Evolutionary conservation across 208 protist genomes (phyloP).

Genomic region (Crithidia thermophila): DNA sequence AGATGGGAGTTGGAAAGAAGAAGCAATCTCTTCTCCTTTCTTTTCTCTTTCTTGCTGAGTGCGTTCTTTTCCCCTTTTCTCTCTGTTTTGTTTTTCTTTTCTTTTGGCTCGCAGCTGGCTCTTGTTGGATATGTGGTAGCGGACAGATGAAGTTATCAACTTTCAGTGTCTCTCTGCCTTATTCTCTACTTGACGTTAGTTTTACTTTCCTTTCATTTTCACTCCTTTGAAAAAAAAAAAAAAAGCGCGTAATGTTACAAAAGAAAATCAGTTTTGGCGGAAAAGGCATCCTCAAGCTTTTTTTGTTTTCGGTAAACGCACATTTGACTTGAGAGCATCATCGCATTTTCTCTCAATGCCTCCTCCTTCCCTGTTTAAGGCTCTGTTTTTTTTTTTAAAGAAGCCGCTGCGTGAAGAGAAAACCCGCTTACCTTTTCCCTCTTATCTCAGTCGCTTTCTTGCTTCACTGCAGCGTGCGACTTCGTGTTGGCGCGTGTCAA

Average conservation of each 20-base stretch:
- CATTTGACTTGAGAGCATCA: no score
- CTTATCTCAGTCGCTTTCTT: no score
- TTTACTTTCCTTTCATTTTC: neutral
- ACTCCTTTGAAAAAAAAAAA: neutral
- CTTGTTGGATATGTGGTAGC: neutral
- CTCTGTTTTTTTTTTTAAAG: no score
- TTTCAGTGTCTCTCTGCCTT: conserved; percentile 4
- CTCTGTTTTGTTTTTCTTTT: neutral
- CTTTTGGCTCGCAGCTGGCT: neutral
- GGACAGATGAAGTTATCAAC: neutral
- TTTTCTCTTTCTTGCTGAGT: conserved; percentile 4
- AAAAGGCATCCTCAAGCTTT: no score
- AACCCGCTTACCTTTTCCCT: no score
- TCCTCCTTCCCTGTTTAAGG: no score
- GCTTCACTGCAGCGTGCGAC: no score
- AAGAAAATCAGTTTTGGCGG: neutral
- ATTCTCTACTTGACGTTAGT: neutral
- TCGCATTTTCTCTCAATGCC: no score
- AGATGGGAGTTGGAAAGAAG: no score
- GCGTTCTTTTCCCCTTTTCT: neutral
- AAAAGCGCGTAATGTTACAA: neutral
- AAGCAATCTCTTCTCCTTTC: conserved; percentile 15
- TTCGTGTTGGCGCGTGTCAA: no score
- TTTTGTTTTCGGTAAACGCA: no score
- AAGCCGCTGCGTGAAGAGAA: no score